Percentiles rank a stretch among this genome's conserved stretches.
Evolutionary conservation across 1,284 basidiomycete genomes (phyloP).

Genomic region (Ustilago esculenta): DNA sequence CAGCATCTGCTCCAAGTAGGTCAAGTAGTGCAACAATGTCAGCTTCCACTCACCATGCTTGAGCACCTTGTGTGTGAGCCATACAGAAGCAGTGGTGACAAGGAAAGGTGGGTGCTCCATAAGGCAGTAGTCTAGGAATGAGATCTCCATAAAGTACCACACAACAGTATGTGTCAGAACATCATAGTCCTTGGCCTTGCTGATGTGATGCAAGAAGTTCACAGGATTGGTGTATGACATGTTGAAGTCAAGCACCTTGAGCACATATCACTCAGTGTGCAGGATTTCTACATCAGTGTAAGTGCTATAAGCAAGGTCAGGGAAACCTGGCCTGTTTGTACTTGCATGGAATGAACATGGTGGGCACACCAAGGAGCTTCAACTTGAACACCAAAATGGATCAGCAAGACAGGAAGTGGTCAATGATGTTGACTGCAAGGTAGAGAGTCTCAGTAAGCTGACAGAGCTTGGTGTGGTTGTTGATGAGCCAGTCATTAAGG

Average conservation of each 20-base stretch:
- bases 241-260: conserved; percentile 91
- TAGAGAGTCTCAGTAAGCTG: conserved; percentile 95
- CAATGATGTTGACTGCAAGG: conserved; percentile 92
- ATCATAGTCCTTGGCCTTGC: conserved; percentile 71
- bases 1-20: conserved; percentile 84
- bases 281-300: conserved; percentile 65
- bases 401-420: conserved; percentile 91
- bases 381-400: conserved; percentile 91
- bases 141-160: conserved; percentile 83
- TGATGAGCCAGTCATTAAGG: conserved; percentile 95
- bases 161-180: conserved; percentile 88
- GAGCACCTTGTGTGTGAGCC: conserved; percentile 86
- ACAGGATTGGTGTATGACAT: conserved; percentile 91
- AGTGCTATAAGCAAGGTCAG: conserved; percentile 67
- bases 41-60: conserved; percentile 82
- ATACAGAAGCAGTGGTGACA: conserved; percentile 87
- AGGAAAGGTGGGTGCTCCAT: conserved; percentile 83
- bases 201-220: conserved; percentile 81
- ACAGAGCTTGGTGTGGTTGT: conserved; percentile 92
- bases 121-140: conserved; percentile 85
- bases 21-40: conserved; percentile 90
- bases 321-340: conserved; percentile 96
- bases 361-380: conserved; percentile 92
- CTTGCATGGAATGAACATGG: conserved; percentile 92
- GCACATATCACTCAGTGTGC: conserved; percentile 85